Evolutionary conservation across 352 stramenopile species (phyloP), one percentile per base, ranked within the genome.

Genomic region (Thraustochytrium striatum): DNA sequence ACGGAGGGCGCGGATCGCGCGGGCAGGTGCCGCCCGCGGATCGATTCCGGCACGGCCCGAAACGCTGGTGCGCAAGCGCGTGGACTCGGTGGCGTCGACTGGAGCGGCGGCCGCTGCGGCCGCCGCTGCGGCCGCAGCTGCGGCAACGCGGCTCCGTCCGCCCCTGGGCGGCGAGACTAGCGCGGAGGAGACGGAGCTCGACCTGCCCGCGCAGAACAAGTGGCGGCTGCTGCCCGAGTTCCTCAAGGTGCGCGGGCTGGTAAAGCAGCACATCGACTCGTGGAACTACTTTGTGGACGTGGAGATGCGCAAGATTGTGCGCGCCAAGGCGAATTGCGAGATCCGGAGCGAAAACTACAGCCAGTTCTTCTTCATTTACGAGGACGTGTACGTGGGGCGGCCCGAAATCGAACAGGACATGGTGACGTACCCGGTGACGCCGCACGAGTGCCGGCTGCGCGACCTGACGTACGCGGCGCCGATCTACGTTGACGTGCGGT

Each of bases 251-350:
- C 91, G 91, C 39, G 91, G 91, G 0, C 87, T 96, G 65, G 91
- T 96, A 36, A 95, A 95, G 85, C 97, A 99, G 85, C 97, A 99
- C 86, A 99, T 99, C 85, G 95, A 99, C 88, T 99, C 95, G 68
- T 99, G 98, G 87, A 89, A 99, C 90, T 96, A 99, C 89, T 99
- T 99, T 82, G 95, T 98, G 25, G 93, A 93, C 81, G 91, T 97
- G 0, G 96, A 99, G 85, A 97, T 99, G 84, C 96, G 97, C 81
- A 96, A 98, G 86, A 99, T 99, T 78, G 94, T 99, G 81, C 90
- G 90, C 79, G 92, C 93, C 47, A 92, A 95, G 85, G 88, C 88
- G 57, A 96, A 96, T 83, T 89, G 91, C 81, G 90, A 92, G 73
- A 90, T 97, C 41, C 89, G 90, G 72, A 94, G 88, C 68, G 91